Percentiles rank a stretch among this genome's conserved stretches.
These are phyloP conservation scores for Saccharomycopsis amapae DNA, from an alignment of 805 yeast species.

Conservation along the genomic window DNA sequence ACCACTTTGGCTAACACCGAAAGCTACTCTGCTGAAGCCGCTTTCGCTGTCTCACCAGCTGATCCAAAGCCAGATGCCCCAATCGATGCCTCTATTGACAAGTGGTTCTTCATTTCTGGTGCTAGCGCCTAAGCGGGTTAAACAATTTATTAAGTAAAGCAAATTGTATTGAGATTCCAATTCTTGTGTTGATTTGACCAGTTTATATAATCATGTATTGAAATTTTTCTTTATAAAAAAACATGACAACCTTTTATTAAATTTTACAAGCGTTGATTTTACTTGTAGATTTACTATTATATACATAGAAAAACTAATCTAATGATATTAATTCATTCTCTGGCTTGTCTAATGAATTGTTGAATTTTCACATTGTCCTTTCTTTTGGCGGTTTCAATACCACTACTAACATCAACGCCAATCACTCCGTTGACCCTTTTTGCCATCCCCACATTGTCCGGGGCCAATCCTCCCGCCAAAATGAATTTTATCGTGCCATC, in stretches of 20 bases:
- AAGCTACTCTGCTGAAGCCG: conserved; percentile 41
- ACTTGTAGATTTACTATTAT: too few relatives aligned
- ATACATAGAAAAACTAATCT: too few relatives aligned
- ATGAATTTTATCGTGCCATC: conserved; percentile 37
- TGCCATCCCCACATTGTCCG: conserved; percentile 62
- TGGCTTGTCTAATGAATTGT: conserved; percentile 38
- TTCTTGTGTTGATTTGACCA: too few relatives aligned
- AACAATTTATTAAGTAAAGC: too few relatives aligned
- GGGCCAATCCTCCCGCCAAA: conserved; percentile 85
- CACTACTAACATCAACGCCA: conserved; percentile 94
- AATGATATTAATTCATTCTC: too few relatives aligned
- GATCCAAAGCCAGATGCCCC: conserved; percentile 77
- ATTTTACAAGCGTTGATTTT: too few relatives aligned
- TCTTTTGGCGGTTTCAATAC: conserved; percentile 74
- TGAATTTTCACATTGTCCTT: conserved; percentile 64
- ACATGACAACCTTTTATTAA: too few relatives aligned
- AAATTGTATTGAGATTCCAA: too few relatives aligned
- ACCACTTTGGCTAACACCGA: conserved; percentile 58
- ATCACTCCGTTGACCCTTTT: conserved; percentile 46
- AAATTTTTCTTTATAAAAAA: too few relatives aligned
- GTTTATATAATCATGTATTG: too few relatives aligned
- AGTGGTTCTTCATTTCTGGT: conserved; percentile 97
- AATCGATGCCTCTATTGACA: conserved; percentile 92
- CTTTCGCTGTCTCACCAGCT: conserved; percentile 59
- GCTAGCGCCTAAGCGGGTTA: conserved; percentile 40